A percentile compares a stretch with the other conserved stretches of the same genome.
Evolutionary conservation across 1,139 yeast genomes (phyloP).

Genomic region (Candida tropicalis): DNA sequence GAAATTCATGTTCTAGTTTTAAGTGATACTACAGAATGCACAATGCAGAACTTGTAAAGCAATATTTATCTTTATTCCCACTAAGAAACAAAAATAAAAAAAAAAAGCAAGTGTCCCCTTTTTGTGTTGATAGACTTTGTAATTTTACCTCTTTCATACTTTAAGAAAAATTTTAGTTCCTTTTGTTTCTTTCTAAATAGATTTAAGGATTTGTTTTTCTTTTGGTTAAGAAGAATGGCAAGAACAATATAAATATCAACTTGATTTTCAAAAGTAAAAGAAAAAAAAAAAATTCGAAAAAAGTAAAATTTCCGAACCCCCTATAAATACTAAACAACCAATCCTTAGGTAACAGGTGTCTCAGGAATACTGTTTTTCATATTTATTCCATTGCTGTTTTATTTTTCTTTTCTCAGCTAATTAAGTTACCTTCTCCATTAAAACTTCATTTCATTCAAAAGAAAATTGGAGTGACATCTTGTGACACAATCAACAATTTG

Average conservation of each 20-base stretch:
- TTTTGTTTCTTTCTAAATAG: constrained; percentile 1
- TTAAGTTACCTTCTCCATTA: no score
- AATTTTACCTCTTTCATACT: constrained; percentile 2
- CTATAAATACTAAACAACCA: background rate
- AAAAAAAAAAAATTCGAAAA: background rate
- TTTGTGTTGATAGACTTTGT: constrained; percentile 3
- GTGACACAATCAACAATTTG: no score
- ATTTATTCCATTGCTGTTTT: no score
- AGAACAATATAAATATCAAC: constrained; percentile 5
- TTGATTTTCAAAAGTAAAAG: constrained; percentile 1
- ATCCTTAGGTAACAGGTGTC: background rate
- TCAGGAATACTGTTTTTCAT: no score
- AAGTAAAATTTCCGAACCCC: background rate
- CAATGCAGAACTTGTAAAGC: constrained; percentile 1
- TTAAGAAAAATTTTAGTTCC: background rate
- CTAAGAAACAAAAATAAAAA: no score
- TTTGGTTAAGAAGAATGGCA: background rate
- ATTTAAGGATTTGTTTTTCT: constrained; percentile 1
- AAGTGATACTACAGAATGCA: background rate
- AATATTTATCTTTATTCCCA: background rate
- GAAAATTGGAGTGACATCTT: no score
- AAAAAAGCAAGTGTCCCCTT: no score
- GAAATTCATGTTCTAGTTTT: background rate
- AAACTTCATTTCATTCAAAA: no score
- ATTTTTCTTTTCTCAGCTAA: no score